These are phyloP conservation scores for Claviceps sp. DNA, from an alignment of 2,329 filamentous ascomycete genomes.

Conservation along the genomic window DNA sequence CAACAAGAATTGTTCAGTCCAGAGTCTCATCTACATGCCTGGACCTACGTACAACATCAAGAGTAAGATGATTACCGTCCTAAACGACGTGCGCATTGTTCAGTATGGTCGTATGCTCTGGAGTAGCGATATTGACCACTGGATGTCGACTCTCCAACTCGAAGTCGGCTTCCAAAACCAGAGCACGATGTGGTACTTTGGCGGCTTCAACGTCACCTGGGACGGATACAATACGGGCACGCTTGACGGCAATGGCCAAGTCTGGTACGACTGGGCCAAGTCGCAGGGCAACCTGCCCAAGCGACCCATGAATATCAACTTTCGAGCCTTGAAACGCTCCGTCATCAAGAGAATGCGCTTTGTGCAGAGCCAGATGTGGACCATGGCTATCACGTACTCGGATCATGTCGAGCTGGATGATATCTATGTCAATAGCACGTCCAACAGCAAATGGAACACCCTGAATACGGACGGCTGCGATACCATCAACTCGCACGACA, in stretches of 20 bases:
- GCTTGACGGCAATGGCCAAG: slow-evolving; percentile 45
- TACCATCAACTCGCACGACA: slow-evolving; percentile 37
- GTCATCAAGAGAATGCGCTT: slow-evolving; percentile 34
- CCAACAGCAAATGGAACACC: slow-evolving; percentile 16
- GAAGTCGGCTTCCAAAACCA: slow-evolving; percentile 42
- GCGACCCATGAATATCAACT: slow-evolving; percentile 38
- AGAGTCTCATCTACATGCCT: slow-evolving; percentile 19
- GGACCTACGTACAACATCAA: slow-evolving; percentile 21
- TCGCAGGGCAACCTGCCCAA: slow-evolving; percentile 30
- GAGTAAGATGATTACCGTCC: slow-evolving; percentile 20
- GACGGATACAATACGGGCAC: slow-evolving; percentile 38
- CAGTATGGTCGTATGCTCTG: slow-evolving; percentile 25
- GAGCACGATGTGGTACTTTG: slow-evolving; percentile 39
- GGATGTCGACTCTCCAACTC: slow-evolving; percentile 33
- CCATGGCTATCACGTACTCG: slow-evolving; percentile 38
- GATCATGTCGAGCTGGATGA: slow-evolving; percentile 32
- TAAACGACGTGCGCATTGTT: slow-evolving; percentile 29
- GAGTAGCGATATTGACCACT: slow-evolving; percentile 34
- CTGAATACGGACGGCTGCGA: slow-evolving; percentile 33
- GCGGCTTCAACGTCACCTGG: slow-evolving; percentile 36
- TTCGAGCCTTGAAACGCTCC: slow-evolving; percentile 30
- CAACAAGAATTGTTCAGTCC: slow-evolving; percentile 16
- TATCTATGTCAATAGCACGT: slow-evolving; percentile 40
- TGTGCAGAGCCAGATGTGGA: slow-evolving; percentile 48
- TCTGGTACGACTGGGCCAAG: slow-evolving; percentile 41